Percentiles rank a stretch among this genome's conserved stretches.
Evolutionary conservation across 345 rosid genomes (phyloP).

Genomic region (Brassica cretica): DNA sequence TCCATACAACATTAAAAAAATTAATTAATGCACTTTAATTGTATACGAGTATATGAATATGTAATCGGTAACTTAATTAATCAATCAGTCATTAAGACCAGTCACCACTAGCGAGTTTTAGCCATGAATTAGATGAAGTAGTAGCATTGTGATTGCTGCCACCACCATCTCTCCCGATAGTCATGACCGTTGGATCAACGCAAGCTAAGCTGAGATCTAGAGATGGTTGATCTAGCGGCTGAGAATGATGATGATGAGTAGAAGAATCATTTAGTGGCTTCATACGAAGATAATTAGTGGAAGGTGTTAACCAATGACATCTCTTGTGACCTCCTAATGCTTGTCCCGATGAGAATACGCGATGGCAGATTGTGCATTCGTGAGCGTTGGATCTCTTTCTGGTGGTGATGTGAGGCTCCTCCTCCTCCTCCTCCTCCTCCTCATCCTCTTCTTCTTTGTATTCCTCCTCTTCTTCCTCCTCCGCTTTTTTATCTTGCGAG

Average conservation of each 20-base stretch:
- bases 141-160: slow-evolving; percentile 10
- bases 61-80: slow-evolving; percentile 1
- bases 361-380: slow-evolving; percentile 91
- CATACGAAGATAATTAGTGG: slow-evolving; percentile 37
- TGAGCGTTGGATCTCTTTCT: slow-evolving; percentile 63
- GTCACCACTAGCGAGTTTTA: slow-evolving; percentile 41
- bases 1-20: background rate
- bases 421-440: slow-evolving; percentile 34
- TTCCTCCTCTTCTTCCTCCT: slow-evolving; percentile 31
- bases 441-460: slow-evolving; percentile 33
- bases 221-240: slow-evolving; percentile 36
- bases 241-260: background rate
- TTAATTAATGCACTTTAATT: background rate
- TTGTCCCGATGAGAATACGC: slow-evolving; percentile 91
- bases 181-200: slow-evolving; percentile 34
- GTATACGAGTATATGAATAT: background rate
- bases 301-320: slow-evolving; percentile 94
- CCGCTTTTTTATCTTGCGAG: slow-evolving; percentile 38
- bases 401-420: slow-evolving; percentile 13
- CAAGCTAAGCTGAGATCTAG: slow-evolving; percentile 42
- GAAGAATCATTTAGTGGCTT: slow-evolving; percentile 25
- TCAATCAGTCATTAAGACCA: slow-evolving; percentile 28
- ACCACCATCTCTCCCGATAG: slow-evolving; percentile 26
- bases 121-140: slow-evolving; percentile 37
- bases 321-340: slow-evolving; percentile 97